Evolutionary conservation across 768 basidiomycete species (phyloP).

Genomic region (Lactarius pseudohatsudake): DNA sequence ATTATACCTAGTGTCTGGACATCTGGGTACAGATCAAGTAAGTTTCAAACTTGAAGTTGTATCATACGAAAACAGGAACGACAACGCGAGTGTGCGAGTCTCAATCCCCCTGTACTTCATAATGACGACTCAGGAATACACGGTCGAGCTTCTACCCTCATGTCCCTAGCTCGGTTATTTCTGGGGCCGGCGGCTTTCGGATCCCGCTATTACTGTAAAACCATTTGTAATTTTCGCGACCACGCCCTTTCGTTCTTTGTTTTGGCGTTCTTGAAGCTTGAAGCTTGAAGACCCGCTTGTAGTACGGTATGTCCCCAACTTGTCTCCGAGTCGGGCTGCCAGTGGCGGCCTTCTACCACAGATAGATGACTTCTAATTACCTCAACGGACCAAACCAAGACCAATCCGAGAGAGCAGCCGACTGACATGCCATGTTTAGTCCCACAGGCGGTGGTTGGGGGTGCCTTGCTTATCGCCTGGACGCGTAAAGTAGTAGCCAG

Average conservation of each 20-base stretch:
- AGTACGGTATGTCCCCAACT: too few species aligned
- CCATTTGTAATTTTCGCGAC: not conserved
- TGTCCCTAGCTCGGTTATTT: conserved; percentile 45
- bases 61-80: conserved; percentile 47
- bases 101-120: not conserved
- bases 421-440: too few species aligned
- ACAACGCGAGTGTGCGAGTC: conserved; percentile 35
- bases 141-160: conserved; percentile 50
- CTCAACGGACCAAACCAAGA: too few species aligned
- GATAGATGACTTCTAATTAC: too few species aligned
- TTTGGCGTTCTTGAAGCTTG: too few species aligned
- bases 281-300: too few species aligned
- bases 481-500: conserved; percentile 11
- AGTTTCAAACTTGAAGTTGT: conserved; percentile 36
- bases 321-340: too few species aligned
- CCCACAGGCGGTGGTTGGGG: too few species aligned
- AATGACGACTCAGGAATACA: conserved; percentile 39
- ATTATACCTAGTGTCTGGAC: conserved; percentile 55
- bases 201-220: too few species aligned
- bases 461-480: not conserved
- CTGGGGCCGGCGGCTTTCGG: conserved; percentile 35
- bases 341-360: too few species aligned
- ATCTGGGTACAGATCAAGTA: conserved; percentile 64
- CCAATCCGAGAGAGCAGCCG: too few species aligned
- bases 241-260: conserved; percentile 32